Base-by-base conservation (phyloP, 2,329 filamentous ascomycete genomes). In the Neocucurbitaria cava region DNA sequence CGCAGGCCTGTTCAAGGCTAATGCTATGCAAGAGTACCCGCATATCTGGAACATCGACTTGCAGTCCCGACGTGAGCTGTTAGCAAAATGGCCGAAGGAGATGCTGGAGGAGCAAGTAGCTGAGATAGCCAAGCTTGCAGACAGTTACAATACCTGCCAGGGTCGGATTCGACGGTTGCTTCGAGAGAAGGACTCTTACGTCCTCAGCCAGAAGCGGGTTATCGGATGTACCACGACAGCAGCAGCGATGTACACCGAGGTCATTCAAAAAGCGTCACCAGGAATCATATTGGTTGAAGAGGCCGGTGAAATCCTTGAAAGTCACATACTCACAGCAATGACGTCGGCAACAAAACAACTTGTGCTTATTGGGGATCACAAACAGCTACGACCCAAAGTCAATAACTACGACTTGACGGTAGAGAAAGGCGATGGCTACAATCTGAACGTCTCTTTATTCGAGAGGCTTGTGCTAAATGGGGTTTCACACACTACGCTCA, bases 181-280 rank as follows among this genome's bases (percentile, higher is more conserved):
- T 26, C 58, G 54, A 5, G 50, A 75, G 44, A 72, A 68, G 24
- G 41, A 67, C n/a, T 48, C 55, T 2, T 59, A 72, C 5, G 52
- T 73, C 3, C 67, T 91, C 2, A 71, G 74, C n/a, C 68, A 63
- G 0, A 89, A 85, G 62, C 77, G 82, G 1, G 80, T 92, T 11
- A 87, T 92, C 39, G 88, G 81, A 0, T 90, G 87, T 58, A 92
- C 89, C 0, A 92, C 89, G 0, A 92, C 87, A 0, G 87, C 79
- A 0, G 88, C 88, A 0, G 87, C 89, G 0, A 91, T 81, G 72
- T 83, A 89, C 46, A 74, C 79, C 0, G 72, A 81, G 0, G 76
- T 83, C 1, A 79, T 92, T 8, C 79, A 79, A 4, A 76, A 79
- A 0, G 83, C 82, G 0, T 70, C 75, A 0, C 86, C 87, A 0